Conservation (phyloP, 164 flowering plant species). For the Magnolia changhungtana region DNA sequence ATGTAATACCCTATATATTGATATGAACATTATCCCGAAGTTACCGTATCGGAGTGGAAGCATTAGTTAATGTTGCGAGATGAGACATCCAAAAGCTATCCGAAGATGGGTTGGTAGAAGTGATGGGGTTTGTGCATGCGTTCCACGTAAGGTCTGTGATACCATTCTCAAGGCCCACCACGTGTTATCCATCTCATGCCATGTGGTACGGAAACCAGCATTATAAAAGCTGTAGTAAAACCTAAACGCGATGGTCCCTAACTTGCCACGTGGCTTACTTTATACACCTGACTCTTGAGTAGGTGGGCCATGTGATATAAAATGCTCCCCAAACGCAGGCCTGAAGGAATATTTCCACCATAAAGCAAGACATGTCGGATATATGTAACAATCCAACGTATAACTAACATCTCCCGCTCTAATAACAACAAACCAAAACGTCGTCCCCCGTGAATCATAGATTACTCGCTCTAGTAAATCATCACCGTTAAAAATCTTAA, state of each 20-base stretch:
- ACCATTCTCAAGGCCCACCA: not conserved
- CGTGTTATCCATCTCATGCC: not conserved
- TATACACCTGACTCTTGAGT: not conserved
- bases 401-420: too few relatives aligned
- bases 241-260: not conserved
- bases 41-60: too few relatives aligned
- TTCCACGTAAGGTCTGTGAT: not conserved
- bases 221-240: not conserved
- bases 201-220: too few relatives aligned
- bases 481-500: too few relatives aligned
- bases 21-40: too few relatives aligned
- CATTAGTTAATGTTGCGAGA: too few relatives aligned
- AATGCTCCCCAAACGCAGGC: not conserved
- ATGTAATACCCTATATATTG: too few relatives aligned
- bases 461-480: too few relatives aligned
- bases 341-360: constrained; percentile 14
- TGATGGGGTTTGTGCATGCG: not conserved
- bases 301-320: constrained; percentile 4
- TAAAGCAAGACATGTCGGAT: constrained; percentile 16
- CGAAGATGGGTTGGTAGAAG: too few relatives aligned
- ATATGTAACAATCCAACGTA: not conserved
- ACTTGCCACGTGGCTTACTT: constrained; percentile 1
- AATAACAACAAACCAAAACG: too few relatives aligned
- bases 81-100: too few relatives aligned
- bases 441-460: too few relatives aligned